Evolutionary conservation across 2,329 filamentous ascomycete genomes (phyloP), one percentile per base, ranked within the genome.

Genomic region (Ophiostoma pallidulum): DNA sequence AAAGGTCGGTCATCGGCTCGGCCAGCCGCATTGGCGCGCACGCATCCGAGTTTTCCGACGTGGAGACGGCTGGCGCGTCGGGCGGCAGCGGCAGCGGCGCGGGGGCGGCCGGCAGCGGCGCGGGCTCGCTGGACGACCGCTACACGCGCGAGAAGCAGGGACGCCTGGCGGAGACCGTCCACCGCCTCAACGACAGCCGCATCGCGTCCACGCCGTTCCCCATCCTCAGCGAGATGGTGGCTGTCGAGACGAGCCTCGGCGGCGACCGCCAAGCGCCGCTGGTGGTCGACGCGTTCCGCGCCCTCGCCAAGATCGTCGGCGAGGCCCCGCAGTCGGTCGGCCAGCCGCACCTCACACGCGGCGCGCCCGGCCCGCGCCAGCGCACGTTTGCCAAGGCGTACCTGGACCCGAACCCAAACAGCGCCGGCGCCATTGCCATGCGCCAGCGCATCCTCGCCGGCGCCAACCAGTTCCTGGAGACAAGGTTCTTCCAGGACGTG

Each of bases 1-100:
- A 85, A 50, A 86, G 83, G 57, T 95, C 91, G 9, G 84, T 96
- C 46, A 92, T 97, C 62, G 91, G 91, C 40, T 80, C 82, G 22
- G 81, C 88, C 12, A 83, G 77, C 57, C 75, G 77, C 52, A 78
- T 84, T 49, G 80, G 83, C 28, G 68, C 74, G 14, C 79, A 88
- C 53, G 67, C 76, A 45, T 61, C 75, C 28, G 74, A 80, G 48
- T 89, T 90, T 58, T 75, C 80, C 14, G 85, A 91, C 56, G 72
- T 84, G 9, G 75, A 81, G 47, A 74, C 78, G 39, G 71, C 73
- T 37, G 75, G 72, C 29, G 73, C 74, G 42, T 67, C 66, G 35
- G 24, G 19, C 33, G 35, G 26, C 26, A 28, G 40, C 18, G 49
- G 45, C 26, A 12, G 42, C 16, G 43, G 43, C 35, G 47, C 31